phyloP scores from a whole-genome alignment of 176 grass and related monocot genomes.

The Carex pumila region DNA sequence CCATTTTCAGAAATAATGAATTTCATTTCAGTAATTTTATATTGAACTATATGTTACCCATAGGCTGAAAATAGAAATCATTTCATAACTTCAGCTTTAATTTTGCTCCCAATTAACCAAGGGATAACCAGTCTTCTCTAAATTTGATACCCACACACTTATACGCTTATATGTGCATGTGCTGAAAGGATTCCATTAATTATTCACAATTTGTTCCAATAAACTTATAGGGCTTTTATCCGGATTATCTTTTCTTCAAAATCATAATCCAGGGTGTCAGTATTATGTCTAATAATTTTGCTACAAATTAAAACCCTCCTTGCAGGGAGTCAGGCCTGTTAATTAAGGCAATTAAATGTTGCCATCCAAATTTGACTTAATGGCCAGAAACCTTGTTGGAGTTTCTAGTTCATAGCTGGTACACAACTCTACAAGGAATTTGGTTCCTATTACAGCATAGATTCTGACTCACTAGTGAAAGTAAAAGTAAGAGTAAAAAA shows the following conservation, averaged over 20 bases:
- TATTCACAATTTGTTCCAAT: neutral
- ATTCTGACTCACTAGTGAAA: no score
- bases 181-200: neutral
- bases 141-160: neutral
- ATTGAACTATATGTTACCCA: neutral
- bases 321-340: no score
- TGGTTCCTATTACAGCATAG: no score
- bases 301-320: no score
- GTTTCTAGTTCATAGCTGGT: no score
- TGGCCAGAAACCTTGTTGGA: no score
- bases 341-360: no score
- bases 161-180: neutral
- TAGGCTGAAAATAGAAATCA: neutral
- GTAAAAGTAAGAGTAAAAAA: neutral
- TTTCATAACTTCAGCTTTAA: neutral
- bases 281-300: no score
- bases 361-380: no score
- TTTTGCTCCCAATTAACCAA: neutral
- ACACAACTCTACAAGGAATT: no score
- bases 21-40: neutral
- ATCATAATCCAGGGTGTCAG: no score
- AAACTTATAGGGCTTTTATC: neutral
- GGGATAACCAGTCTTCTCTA: neutral
- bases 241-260: neutral
- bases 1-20: neutral